Evolutionary conservation across 2,329 filamentous ascomycete genomes (phyloP).

Genomic region (Scedosporium apiospermum): DNA sequence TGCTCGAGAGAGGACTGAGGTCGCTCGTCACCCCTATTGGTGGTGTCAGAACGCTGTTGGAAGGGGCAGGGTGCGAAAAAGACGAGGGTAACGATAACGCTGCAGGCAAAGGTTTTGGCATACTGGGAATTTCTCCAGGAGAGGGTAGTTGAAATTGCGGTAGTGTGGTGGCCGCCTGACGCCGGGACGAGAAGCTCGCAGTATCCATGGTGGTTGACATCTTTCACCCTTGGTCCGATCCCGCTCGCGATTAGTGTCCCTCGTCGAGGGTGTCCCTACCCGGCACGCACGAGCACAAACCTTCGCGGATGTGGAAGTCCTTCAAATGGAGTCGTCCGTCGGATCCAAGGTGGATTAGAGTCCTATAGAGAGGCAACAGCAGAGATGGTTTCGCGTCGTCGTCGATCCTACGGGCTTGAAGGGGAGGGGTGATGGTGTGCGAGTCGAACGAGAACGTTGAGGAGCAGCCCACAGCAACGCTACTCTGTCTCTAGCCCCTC

Average conservation of each 20-base stretch:
- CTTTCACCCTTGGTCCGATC: background rate
- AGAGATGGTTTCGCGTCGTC: background rate
- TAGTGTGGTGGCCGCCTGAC: slow-evolving; percentile 59
- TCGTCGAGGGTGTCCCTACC: background rate
- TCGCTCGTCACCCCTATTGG: slow-evolving; percentile 43
- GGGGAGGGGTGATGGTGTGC: background rate
- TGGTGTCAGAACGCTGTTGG: slow-evolving; percentile 20
- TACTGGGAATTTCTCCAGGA: slow-evolving; percentile 45
- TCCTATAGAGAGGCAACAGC: background rate
- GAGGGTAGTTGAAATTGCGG: slow-evolving; percentile 58
- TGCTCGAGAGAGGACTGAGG: slow-evolving; percentile 51
- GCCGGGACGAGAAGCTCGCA: slow-evolving; percentile 57
- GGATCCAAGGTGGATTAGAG: background rate
- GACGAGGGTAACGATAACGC: slow-evolving; percentile 8
- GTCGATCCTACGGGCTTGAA: background rate
- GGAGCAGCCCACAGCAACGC: background rate
- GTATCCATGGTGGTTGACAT: slow-evolving; percentile 6
- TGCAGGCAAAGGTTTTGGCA: slow-evolving; percentile 20
- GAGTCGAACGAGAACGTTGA: background rate
- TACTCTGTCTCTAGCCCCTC: background rate
- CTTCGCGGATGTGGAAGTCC: background rate
- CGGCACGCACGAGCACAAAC: background rate
- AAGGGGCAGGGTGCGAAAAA: slow-evolving; percentile 46
- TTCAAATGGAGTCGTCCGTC: background rate
- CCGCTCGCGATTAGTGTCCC: background rate